A percentile compares a stretch with the other conserved stretches of the same genome.
Conservation (phyloP, 805 yeast species). For the Teunomyces cretensis region DNA sequence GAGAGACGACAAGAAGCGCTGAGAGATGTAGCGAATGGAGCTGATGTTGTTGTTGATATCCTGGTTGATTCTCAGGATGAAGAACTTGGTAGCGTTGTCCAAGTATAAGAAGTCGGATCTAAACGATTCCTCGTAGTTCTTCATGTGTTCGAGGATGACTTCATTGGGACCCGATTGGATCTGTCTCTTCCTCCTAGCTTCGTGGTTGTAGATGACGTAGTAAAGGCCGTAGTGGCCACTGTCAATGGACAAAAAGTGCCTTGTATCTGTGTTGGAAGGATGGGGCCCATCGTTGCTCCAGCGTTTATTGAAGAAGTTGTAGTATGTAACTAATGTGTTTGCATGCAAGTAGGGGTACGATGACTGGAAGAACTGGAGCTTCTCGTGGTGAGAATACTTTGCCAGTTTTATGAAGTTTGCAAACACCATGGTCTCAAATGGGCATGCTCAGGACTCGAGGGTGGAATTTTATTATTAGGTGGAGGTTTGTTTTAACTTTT, state of each 20-base stretch:
- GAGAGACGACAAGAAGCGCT: constrained; percentile 20
- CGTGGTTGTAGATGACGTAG: constrained; percentile 39
- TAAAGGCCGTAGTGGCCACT: constrained; percentile 46
- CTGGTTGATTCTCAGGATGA: constrained; percentile 31
- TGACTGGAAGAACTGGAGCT: constrained; percentile 25
- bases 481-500: not conserved
- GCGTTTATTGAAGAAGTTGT: constrained; percentile 9
- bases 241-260: constrained; percentile 26
- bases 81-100: constrained; percentile 18
- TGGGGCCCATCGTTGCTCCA: constrained; percentile 26
- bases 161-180: constrained; percentile 6
- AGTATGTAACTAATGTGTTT: constrained; percentile 8
- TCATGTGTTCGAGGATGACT: constrained; percentile 10
- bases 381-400: constrained; percentile 15
- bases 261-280: constrained; percentile 16
- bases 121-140: constrained; percentile 5
- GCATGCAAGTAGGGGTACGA: constrained; percentile 21
- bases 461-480: not conserved
- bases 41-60: constrained; percentile 27
- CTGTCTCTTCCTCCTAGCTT: constrained; percentile 20
- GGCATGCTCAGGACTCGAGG: not conserved
- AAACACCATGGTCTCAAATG: constrained; percentile 9
- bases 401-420: constrained; percentile 15
- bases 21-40: constrained; percentile 21
- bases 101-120: not conserved